phyloP scores from a whole-genome alignment of 306 rosid species.

The Fragaria ananassa region DNA sequence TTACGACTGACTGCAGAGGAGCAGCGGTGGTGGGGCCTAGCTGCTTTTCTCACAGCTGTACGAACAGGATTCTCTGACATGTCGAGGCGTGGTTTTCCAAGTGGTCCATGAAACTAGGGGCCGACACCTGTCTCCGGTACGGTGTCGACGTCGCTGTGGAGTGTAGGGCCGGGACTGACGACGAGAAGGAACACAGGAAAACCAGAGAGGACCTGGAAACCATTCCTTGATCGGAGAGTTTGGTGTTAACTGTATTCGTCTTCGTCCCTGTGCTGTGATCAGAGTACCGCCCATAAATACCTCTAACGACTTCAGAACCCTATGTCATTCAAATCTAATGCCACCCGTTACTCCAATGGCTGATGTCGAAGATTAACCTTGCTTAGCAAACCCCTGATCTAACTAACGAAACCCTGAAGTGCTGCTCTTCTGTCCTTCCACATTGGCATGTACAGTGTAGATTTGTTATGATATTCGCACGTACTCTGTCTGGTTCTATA shows the following conservation, averaged over 20 bases:
- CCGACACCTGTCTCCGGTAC: neutral
- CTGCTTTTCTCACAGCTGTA: constrained; percentile 10
- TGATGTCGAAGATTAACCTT: neutral
- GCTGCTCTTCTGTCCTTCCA: neutral
- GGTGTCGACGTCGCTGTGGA: neutral
- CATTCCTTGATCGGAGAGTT: neutral
- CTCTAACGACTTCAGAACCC: neutral
- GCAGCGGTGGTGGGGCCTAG: neutral
- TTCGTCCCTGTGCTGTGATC: neutral
- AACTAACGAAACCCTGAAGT: neutral
- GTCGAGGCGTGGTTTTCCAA: neutral
- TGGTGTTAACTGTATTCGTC: constrained; percentile 1
- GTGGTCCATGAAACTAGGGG: constrained; percentile 28
- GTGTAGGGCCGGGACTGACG: neutral
- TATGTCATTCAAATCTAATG: neutral
- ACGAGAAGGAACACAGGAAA: neutral
- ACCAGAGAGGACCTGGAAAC: neutral
- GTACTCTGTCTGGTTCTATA: neutral
- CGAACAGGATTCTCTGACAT: neutral
- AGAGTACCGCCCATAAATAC: neutral
- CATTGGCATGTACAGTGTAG: neutral
- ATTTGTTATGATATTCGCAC: neutral
- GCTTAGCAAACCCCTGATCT: neutral
- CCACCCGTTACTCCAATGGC: neutral
- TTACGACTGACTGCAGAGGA: too few species aligned